phyloP scores from a whole-genome alignment of 148 eudicot genomes.

The Rhododendron kiyosumense region DNA sequence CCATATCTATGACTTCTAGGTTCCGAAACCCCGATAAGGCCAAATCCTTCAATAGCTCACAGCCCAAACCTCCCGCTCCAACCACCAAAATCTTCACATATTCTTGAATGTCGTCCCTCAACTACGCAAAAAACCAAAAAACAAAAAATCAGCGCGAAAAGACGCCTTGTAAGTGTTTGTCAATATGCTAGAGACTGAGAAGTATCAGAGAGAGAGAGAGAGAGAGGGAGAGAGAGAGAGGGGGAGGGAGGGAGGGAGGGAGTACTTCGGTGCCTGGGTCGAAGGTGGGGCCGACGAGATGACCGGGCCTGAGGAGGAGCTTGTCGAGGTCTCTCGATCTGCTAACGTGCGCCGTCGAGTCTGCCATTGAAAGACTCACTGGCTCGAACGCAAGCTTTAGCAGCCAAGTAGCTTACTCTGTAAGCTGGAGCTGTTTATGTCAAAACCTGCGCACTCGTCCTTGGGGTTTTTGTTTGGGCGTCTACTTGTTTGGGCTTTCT shows the following conservation, averaged over 20 bases:
- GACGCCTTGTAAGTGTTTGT: constrained; percentile 16
- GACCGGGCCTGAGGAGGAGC: constrained; percentile 84
- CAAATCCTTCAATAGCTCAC: constrained; percentile 86
- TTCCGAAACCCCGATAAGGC: constrained; percentile 85
- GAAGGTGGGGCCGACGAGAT: constrained; percentile 69
- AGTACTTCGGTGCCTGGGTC: constrained; percentile 60
- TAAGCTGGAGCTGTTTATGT: constrained; percentile 21
- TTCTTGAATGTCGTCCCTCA: constrained; percentile 67
- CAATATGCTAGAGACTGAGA: constrained; percentile 7
- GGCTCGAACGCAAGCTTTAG: not conserved
- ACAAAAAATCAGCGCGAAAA: not conserved
- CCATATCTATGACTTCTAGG: constrained; percentile 96
- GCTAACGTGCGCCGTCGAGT: constrained; percentile 39
- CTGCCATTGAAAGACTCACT: constrained; percentile 43
- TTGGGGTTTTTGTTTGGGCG: not conserved
- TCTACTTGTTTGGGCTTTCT: no score
- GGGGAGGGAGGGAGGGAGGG: not conserved
- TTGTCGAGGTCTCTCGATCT: constrained; percentile 91
- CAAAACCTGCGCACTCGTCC: constrained; percentile 1
- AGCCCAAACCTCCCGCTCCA: constrained; percentile 94
- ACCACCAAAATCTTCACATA: constrained; percentile 74
- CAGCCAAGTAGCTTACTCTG: constrained; percentile 19
- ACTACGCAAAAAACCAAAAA: constrained; percentile 33
- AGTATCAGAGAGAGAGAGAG: not conserved
- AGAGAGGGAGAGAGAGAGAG: not conserved